A percentile compares a stretch with the other conserved stretches of the same genome.
These are phyloP conservation scores for Raffaelea ambrosiae DNA, from an alignment of 2,329 filamentous ascomycete species.

Conservation along the genomic window DNA sequence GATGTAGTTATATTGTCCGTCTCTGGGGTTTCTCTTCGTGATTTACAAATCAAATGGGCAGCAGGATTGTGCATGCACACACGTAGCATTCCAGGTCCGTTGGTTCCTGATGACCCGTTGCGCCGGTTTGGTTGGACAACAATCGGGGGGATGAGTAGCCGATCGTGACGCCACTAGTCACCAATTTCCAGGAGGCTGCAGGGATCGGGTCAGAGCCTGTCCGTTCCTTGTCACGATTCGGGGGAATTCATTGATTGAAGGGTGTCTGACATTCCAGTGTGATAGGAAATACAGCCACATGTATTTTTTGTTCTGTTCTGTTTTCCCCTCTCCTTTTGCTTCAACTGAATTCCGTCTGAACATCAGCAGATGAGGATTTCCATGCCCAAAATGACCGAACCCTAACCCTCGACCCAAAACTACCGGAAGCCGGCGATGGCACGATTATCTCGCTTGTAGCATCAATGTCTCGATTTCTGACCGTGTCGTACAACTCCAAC, in stretches of 20 bases:
- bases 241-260: not conserved
- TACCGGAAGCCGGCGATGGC: not conserved
- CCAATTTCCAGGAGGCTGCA: not conserved
- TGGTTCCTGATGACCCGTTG: not conserved
- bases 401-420: not conserved
- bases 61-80: not conserved
- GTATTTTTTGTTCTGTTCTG: not conserved
- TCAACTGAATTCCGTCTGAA: too few species aligned
- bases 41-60: not conserved
- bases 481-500: not conserved
- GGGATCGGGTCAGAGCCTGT: not conserved
- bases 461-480: not conserved
- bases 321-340: not conserved
- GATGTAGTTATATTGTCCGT: not conserved
- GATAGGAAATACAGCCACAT: not conserved
- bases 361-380: too few species aligned
- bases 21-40: not conserved
- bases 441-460: not conserved
- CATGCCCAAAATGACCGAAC: not conserved
- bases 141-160: not conserved
- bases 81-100: not conserved
- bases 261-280: not conserved
- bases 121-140: not conserved
- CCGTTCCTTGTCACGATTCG: not conserved
- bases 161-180: not conserved